Evolutionary conservation across 2,329 filamentous ascomycete species (phyloP).

Genomic region (Ceratocystis diversiconidia): DNA sequence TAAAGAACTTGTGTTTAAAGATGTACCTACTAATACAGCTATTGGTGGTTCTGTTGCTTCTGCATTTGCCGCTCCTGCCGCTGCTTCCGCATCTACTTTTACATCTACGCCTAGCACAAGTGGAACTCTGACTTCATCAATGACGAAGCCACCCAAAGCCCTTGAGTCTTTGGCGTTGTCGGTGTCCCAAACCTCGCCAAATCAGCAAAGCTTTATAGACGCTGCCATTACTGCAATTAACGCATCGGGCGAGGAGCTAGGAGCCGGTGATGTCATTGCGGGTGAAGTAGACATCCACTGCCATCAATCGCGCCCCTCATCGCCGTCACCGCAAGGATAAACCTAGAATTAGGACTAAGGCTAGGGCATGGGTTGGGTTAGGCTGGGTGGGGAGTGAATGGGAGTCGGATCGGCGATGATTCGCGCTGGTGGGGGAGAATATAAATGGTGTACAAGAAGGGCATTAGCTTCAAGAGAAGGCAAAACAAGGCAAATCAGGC

Average conservation of each 20-base stretch:
- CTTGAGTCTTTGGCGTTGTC: neutral
- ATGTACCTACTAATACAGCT: no score
- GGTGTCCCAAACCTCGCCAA: neutral
- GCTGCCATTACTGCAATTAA: conserved; percentile 16
- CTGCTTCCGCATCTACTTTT: neutral
- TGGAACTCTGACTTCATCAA: neutral
- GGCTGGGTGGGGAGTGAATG: neutral
- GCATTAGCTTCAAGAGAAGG: no score
- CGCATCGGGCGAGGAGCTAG: conserved; percentile 18
- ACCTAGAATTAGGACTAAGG: no score
- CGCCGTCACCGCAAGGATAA: conserved; percentile 3
- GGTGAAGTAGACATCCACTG: conserved; percentile 15
- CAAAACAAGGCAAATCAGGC: no score
- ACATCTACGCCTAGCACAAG: neutral
- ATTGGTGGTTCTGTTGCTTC: neutral
- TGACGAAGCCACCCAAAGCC: neutral
- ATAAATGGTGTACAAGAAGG: neutral
- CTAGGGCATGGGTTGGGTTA: neutral
- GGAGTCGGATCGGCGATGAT: neutral
- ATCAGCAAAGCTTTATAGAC: conserved; percentile 12
- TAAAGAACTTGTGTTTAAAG: neutral
- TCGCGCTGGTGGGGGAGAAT: neutral
- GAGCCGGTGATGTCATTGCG: conserved; percentile 18
- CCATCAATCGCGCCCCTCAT: neutral
- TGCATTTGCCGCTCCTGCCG: neutral